These are phyloP conservation scores for Lactarius indigo DNA, from an alignment of 768 basidiomycete genomes.

Conservation along the genomic window DNA sequence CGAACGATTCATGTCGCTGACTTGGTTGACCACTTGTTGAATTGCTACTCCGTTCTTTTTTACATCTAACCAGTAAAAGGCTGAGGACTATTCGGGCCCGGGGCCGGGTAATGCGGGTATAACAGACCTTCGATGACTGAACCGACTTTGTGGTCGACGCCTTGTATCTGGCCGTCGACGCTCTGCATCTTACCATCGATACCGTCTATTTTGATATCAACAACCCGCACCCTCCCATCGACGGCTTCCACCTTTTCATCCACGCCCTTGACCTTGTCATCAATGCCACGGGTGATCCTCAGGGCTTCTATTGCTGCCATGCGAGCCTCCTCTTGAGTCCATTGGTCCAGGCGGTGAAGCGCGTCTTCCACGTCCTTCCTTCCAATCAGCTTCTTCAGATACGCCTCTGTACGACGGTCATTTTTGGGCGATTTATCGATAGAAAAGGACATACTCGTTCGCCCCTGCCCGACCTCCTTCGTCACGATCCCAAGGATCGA, in stretches of 20 bases:
- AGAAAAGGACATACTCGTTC: neutral
- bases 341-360: neutral
- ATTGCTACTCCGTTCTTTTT: neutral
- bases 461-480: neutral
- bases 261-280: neutral
- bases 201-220: neutral
- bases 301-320: neutral
- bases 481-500: neutral
- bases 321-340: neutral
- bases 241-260: neutral
- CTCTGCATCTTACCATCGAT: neutral
- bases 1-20: neutral
- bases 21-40: neutral
- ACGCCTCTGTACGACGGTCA: neutral
- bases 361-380: neutral
- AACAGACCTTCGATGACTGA: neutral
- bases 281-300: neutral
- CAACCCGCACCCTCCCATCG: neutral
- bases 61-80: neutral
- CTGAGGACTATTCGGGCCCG: neutral
- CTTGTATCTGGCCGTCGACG: neutral
- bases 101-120: neutral
- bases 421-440: neutral
- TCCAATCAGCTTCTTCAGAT: neutral
- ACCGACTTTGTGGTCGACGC: neutral